Base-by-base conservation (phyloP, 352 stramenopile species). In the Phytopythium ostracodes region DNA sequence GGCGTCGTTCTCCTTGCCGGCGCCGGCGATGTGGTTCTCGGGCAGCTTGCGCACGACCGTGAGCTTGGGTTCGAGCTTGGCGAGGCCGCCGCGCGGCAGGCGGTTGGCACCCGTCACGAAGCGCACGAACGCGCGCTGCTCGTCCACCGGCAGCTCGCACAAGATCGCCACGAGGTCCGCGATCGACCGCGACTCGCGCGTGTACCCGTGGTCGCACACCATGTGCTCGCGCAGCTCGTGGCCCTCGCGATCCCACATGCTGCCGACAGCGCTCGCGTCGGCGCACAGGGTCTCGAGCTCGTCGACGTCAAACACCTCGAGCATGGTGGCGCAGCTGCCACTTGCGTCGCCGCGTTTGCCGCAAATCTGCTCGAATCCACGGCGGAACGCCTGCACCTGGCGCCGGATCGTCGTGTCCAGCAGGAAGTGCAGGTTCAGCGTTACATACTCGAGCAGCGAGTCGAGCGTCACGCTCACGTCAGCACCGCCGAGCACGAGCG, bases 91-190 rank as follows among this genome's bases (percentile, higher is more conserved):
- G 15, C 94, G 70, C 20, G 89, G 89, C 62, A 97, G 66, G 5
- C 89, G 87, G 55, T 91, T 89, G 12, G 88, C 87, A 29, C 89
- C 89, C 40, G 88, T 96, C n/a, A 97, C 81, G 67, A 97, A 97
- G 43, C 81, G 79, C 59, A 97, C 82, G 76, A 97, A 97, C 25
- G 87, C 74, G 8, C 82, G 77, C 64, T 93, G 85, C 43, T 96
- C 81, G 4, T 77, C 78, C 27, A 82, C 42, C 29, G 81, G 61
- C 49, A 97, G 46, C 56, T 86, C 81, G 47, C 79, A 84, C 53
- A 97, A 65, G 29, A 96, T 82, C n/a, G 86, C 66, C 27, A 94
- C 70, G 18, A 97, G 74, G 65, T 88, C 69, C 25, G 64, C 65
- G 55, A 97, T 93, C 43, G 86, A 75, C 51, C 70, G 72, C 67